Base-by-base conservation (phyloP, 805 yeast species). In the Wickerhamomyces sydowiorum region DNA sequence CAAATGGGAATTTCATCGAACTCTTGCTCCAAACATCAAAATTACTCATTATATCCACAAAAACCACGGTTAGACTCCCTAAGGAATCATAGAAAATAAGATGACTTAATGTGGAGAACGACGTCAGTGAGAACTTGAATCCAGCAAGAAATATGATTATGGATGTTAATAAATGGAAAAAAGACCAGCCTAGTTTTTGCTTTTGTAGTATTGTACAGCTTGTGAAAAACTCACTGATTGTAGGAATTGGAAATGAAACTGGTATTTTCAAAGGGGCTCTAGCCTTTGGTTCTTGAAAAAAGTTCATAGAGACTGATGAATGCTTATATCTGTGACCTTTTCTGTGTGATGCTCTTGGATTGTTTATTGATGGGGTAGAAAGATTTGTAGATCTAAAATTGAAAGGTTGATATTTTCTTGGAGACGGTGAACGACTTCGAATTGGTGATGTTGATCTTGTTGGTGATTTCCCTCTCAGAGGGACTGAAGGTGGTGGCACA, bases 301-400 rank as follows among this genome's bases (percentile, higher is more conserved):
- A 75, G 61, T 91, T 90, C 93, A 91, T 85, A 5, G 96, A 88
- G 6, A 91, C 96, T 8, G 96, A 89, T 3, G 97, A 89, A 62
- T 91, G 98, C 60, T 91, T 91, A 60, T 91, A 91, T 52, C 91
- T 76, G 62, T 91, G 99, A 7, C 99, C 99, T 52, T 90, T 80
- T 69, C 99, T 80, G 53, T 80, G 86, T 0, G 85, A 80, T 1
- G 88, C 77, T 54, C 68, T 57, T n/a, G 60, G 54, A 39, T 57
- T 56, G 27, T 67, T 73, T 12, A 66, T 61, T 24, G 48, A 45
- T 10, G 58, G 52, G 39, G 42, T 58, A 21, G 45, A 60, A 42
- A 65, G 51, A 47, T 67, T 73, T 45, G 76, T 74, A 8, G 84
- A 73, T 49, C 76, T 70, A 66, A 82, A 84, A 52, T 80, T 80